These are phyloP conservation scores for Colletotrichum plurivorum DNA, from an alignment of 2,329 filamentous ascomycete species.

Conservation along the genomic window DNA sequence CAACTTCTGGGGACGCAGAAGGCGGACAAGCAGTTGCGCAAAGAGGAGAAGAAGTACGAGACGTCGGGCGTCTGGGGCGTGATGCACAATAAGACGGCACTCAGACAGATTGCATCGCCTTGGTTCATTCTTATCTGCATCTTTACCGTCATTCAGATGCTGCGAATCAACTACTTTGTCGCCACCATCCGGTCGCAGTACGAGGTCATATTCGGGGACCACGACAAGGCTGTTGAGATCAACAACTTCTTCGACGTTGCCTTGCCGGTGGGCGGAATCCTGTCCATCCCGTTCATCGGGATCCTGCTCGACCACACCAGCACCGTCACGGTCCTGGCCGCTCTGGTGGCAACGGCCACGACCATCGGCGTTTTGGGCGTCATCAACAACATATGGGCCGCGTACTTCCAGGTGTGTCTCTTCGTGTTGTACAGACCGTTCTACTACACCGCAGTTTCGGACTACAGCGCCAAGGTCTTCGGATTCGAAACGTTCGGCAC, in stretches of 20 bases:
- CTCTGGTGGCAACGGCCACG: conserved; percentile 80
- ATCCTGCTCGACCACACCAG: conserved; percentile 81
- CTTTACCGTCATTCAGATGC: conserved; percentile 84
- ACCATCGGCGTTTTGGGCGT: conserved; percentile 83
- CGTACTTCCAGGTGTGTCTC: conserved; percentile 81
- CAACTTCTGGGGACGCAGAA: conserved; percentile 76
- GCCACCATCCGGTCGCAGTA: conserved; percentile 89
- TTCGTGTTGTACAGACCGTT: conserved; percentile 90
- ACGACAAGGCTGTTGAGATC: conserved; percentile 73
- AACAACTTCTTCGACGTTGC: conserved; percentile 88
- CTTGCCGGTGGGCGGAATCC: conserved; percentile 84
- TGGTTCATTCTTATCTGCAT: conserved; percentile 90
- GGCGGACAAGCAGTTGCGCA: conserved; percentile 73
- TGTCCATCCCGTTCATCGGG: conserved; percentile 91
- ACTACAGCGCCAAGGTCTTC: conserved; percentile 93
- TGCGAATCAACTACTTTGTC: conserved; percentile 92
- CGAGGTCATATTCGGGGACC: conserved; percentile 77
- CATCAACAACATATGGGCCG: conserved; percentile 77
- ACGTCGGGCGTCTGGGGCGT: conserved; percentile 88
- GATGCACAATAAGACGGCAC: conserved; percentile 80
- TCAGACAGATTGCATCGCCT: conserved; percentile 80
- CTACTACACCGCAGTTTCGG: conserved; percentile 92
- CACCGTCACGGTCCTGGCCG: conserved; percentile 78
- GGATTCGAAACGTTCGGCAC: conserved; percentile 93
- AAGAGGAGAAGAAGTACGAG: conserved; percentile 79